Conservation (phyloP, 352 stramenopile genomes). For the Globisporangium alternatum region DNA sequence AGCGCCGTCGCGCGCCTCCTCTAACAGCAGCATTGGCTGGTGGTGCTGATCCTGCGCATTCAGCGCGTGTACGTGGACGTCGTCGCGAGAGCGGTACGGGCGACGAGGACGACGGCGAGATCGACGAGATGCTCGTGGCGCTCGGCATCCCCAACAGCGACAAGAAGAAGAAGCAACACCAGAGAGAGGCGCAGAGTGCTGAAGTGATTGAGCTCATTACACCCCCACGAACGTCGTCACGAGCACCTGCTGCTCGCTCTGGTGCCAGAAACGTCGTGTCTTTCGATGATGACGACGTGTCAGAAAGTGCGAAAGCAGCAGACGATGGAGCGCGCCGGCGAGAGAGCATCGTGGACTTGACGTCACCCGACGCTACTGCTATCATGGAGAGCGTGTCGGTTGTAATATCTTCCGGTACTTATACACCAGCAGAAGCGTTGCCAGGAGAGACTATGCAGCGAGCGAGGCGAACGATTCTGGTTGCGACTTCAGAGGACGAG, state of each 20-base stretch:
- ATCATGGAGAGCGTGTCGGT: too few species aligned
- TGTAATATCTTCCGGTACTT: too few species aligned
- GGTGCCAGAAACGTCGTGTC: constrained; percentile 7
- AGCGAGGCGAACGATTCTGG: constrained; percentile 8
- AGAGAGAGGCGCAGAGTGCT: background rate
- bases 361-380: constrained; percentile 21
- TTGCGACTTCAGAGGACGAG: constrained; percentile 1
- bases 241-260: background rate
- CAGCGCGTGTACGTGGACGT: background rate
- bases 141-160: constrained; percentile 18
- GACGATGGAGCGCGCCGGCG: background rate
- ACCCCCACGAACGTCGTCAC: constrained; percentile 19
- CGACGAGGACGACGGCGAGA: constrained; percentile 14
- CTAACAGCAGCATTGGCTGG: background rate
- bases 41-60: background rate
- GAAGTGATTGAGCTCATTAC: constrained; percentile 49
- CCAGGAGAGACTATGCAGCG: background rate
- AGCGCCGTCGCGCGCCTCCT: constrained; percentile 3
- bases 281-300: background rate
- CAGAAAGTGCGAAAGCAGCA: background rate
- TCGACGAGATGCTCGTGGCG: constrained; percentile 18
- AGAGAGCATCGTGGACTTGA: constrained; percentile 46
- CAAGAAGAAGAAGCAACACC: constrained; percentile 15
- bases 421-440: too few species aligned
- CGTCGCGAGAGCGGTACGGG: constrained; percentile 2